Evolutionary conservation across 257 asterid species (phyloP).

Genomic region (Fraxinus americana): DNA sequence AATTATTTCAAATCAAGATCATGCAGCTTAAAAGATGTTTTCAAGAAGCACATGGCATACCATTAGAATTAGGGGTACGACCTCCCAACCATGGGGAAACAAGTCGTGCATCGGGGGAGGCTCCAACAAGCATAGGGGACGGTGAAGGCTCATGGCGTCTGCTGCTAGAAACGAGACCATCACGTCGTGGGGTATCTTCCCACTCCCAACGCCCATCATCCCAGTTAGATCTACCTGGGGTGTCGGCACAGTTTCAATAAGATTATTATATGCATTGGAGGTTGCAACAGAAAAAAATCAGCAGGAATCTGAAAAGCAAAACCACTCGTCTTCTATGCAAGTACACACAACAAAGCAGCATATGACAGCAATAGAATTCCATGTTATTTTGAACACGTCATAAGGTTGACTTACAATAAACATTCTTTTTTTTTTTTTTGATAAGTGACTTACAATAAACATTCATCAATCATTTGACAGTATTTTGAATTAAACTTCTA

Average conservation of each 20-base stretch:
- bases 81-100: slow-evolving; percentile 96
- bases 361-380: background rate
- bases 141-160: slow-evolving; percentile 68
- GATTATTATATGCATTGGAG: slow-evolving; percentile 16
- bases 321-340: slow-evolving; percentile 3
- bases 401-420: background rate
- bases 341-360: slow-evolving; percentile 1
- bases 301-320: background rate
- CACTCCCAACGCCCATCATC: slow-evolving; percentile 98
- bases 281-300: background rate
- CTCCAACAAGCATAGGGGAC: slow-evolving; percentile 79
- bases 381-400: background rate
- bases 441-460: background rate
- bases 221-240: slow-evolving; percentile 91
- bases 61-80: slow-evolving; percentile 63
- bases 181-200: slow-evolving; percentile 85
- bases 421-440: background rate
- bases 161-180: slow-evolving; percentile 51
- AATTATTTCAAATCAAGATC: slow-evolving; percentile 17
- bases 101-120: slow-evolving; percentile 95
- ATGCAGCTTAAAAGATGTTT: slow-evolving; percentile 8
- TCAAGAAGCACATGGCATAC: slow-evolving; percentile 32
- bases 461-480: slow-evolving; percentile 4
- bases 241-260: slow-evolving; percentile 9
- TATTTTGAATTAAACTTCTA: background rate